These are phyloP conservation scores for Cudoniella acicularis DNA, from an alignment of 495 filamentous ascomycete species.

Conservation along the genomic window DNA sequence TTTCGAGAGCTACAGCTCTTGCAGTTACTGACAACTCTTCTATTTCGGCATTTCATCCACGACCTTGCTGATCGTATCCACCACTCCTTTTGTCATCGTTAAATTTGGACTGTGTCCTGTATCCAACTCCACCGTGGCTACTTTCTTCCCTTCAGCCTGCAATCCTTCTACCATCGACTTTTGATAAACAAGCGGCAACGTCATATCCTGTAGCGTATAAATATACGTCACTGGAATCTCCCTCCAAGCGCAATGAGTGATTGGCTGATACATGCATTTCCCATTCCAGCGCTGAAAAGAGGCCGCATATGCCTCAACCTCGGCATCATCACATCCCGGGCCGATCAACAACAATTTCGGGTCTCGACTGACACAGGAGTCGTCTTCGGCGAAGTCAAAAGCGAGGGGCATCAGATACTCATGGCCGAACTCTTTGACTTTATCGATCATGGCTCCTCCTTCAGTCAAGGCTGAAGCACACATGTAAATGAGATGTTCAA, in stretches of 20 bases:
- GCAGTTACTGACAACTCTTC: no score
- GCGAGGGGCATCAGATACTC: constrained; percentile 27
- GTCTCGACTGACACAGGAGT: constrained; percentile 23
- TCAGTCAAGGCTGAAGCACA: constrained; percentile 25
- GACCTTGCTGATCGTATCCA: no score
- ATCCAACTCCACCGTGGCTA: constrained; percentile 27
- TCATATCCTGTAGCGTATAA: constrained; percentile 31
- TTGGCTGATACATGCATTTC: constrained; percentile 21
- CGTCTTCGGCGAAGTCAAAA: constrained; percentile 31
- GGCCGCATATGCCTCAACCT: constrained; percentile 17
- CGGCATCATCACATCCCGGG: background rate
- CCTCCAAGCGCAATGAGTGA: constrained; percentile 32
- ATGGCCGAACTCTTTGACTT: constrained; percentile 29
- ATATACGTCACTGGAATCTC: constrained; percentile 37
- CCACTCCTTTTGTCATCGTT: constrained; percentile 27
- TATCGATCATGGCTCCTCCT: constrained; percentile 26
- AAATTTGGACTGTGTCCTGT: constrained; percentile 33
- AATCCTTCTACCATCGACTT: constrained; percentile 32
- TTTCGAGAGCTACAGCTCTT: no score
- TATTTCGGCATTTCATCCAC: no score
- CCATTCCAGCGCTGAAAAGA: constrained; percentile 33
- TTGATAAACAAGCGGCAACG: constrained; percentile 34
- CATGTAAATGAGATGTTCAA: constrained; percentile 33
- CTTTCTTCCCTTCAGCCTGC: constrained; percentile 22
- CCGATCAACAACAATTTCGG: constrained; percentile 3